phyloP scores from a whole-genome alignment of 2,329 filamentous ascomycete genomes.

The Colletotrichum sansevieriae region DNA sequence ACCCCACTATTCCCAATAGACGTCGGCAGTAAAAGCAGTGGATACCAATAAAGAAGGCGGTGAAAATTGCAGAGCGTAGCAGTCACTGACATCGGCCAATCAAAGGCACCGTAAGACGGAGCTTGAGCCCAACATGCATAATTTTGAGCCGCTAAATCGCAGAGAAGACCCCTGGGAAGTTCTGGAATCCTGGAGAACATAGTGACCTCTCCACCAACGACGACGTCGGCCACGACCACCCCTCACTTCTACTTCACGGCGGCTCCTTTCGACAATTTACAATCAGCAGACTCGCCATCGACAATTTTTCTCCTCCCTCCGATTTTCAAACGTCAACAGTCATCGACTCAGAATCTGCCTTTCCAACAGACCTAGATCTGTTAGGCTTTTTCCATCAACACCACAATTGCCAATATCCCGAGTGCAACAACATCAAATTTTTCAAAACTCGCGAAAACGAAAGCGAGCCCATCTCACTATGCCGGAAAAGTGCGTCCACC shows the following conservation, averaged over 20 bases:
- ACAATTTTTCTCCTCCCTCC: neutral
- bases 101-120: neutral
- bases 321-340: slow-evolving; percentile 28
- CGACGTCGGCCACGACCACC: slow-evolving; percentile 32
- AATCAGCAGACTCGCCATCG: slow-evolving; percentile 19
- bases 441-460: slow-evolving; percentile 27
- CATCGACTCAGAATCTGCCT: slow-evolving; percentile 14
- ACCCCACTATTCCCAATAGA: neutral
- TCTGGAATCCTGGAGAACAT: slow-evolving; percentile 45
- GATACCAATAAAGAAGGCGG: slow-evolving; percentile 20
- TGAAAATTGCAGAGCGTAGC: neutral
- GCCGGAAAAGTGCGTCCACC: slow-evolving; percentile 93
- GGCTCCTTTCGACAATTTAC: slow-evolving; percentile 31
- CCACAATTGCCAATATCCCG: neutral
- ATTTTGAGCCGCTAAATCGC: slow-evolving; percentile 37
- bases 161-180: slow-evolving; percentile 38
- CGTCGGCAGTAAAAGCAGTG: neutral
- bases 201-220: slow-evolving; percentile 39
- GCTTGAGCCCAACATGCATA: slow-evolving; percentile 35
- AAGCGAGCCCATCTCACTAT: slow-evolving; percentile 55
- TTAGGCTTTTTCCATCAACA: neutral
- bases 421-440: slow-evolving; percentile 6
- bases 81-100: slow-evolving; percentile 5
- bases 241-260: slow-evolving; percentile 28
- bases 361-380: neutral